Evolutionary conservation across 495 filamentous ascomycete genomes (phyloP).

Genomic region (Sordaria brevicollis): DNA sequence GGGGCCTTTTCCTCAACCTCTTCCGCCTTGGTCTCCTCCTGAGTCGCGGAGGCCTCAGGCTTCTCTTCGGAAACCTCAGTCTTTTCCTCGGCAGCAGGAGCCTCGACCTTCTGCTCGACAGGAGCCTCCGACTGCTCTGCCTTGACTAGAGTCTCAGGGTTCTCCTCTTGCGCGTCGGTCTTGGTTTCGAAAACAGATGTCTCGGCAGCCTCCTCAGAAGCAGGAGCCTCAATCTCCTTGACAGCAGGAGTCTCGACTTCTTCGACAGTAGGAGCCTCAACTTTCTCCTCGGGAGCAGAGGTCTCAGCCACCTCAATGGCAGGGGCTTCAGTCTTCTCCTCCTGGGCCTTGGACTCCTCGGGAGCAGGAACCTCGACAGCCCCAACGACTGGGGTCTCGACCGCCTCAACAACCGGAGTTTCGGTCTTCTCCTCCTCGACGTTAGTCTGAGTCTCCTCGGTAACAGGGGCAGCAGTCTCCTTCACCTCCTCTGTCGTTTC

Average conservation of each 20-base stretch:
- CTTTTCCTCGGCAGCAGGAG: neutral
- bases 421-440: neutral
- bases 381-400: neutral
- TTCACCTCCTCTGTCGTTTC: neutral
- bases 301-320: neutral
- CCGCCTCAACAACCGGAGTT: neutral
- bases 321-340: neutral
- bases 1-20: slow-evolving; percentile 4
- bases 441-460: neutral
- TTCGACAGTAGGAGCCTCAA: neutral
- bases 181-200: neutral
- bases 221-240: neutral
- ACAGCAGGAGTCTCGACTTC: neutral
- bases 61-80: neutral
- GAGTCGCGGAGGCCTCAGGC: neutral
- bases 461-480: neutral
- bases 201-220: neutral
- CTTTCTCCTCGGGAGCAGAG: neutral
- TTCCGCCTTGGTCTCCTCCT: neutral
- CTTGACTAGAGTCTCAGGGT: neutral
- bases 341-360: neutral
- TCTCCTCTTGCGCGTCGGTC: neutral
- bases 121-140: neutral
- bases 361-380: neutral
- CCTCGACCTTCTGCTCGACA: neutral